These are phyloP conservation scores for Dryadomyces quercus-mongolicae DNA, from an alignment of 2,329 filamentous ascomycete species.

Conservation along the genomic window DNA sequence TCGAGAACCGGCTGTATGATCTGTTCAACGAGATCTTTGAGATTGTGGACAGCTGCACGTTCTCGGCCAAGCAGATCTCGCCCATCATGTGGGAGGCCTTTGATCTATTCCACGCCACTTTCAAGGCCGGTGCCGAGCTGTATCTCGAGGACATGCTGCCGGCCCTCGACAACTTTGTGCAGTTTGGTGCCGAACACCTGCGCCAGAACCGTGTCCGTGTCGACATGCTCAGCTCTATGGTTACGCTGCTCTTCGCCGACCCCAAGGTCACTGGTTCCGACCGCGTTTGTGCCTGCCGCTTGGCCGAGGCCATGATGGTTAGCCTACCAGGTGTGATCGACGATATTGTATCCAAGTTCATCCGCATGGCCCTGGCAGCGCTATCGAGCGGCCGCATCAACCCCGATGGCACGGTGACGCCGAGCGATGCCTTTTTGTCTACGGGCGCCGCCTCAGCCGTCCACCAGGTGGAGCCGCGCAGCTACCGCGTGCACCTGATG, in stretches of 20 bases:
- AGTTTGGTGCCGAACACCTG: conserved; percentile 74
- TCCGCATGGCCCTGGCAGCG: conserved; percentile 77
- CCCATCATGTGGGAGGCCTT: conserved; percentile 98
- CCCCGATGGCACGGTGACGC: conserved; percentile 35
- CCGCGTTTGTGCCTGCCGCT: conserved; percentile 92
- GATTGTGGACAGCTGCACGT: conserved; percentile 98
- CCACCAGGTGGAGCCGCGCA: conserved; percentile 61
- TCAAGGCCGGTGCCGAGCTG: conserved; percentile 92
- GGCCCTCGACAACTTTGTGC: conserved; percentile 93
- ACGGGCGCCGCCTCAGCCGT: conserved; percentile 9
- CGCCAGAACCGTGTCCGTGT: conserved; percentile 77
- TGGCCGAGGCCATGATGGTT: conserved; percentile 94
- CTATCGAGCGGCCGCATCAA: conserved; percentile 38
- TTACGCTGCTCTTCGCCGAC: conserved; percentile 86
- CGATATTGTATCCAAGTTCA: conserved; percentile 77
- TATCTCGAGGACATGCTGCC: conserved; percentile 99
- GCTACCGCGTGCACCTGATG: conserved; percentile 91
- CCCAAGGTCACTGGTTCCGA: conserved; percentile 89
- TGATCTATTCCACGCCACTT: conserved; percentile 89
- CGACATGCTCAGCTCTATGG: conserved; percentile 83
- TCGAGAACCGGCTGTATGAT: conserved; percentile 97
- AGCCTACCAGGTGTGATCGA: conserved; percentile 84
- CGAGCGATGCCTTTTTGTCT: conserved; percentile 6
- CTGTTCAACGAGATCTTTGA: conserved; percentile 98
- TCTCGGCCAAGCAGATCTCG: conserved; percentile 90